These are phyloP conservation scores for Auricularia sp. DNA, from an alignment of 768 basidiomycete genomes.

Conservation along the genomic window DNA sequence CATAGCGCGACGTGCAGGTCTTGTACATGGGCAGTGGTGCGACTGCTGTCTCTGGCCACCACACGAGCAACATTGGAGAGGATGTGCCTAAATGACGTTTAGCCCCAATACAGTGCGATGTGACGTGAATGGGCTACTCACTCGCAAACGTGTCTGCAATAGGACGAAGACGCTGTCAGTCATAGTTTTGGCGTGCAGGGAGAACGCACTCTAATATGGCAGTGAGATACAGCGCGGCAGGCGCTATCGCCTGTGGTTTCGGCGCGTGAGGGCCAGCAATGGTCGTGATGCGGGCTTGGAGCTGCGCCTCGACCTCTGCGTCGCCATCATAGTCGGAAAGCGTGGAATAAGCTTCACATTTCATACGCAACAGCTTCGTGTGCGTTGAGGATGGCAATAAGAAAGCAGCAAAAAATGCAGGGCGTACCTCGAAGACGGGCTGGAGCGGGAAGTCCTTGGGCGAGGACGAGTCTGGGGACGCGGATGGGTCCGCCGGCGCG, in stretches of 20 bases:
- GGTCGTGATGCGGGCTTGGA: conserved; percentile 52
- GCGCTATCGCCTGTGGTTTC: conserved; percentile 51
- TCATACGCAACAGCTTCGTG: conserved; percentile 61
- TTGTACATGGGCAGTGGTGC: conserved; percentile 60
- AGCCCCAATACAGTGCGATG: conserved; percentile 8
- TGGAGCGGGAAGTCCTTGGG: conserved; percentile 55
- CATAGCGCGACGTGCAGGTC: conserved; percentile 84
- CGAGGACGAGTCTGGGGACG: conserved; percentile 34
- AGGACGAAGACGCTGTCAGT: conserved; percentile 17
- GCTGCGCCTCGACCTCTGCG: conserved; percentile 46
- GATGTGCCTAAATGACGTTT: conserved; percentile 50
- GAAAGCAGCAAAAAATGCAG: conserved; percentile 1
- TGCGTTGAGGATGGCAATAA: conserved; percentile 8
- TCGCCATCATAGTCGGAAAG: conserved; percentile 77
- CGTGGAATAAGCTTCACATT: conserved; percentile 83
- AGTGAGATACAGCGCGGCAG: conserved; percentile 82
- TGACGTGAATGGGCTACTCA: conserved; percentile 31
- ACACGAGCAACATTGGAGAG: conserved; percentile 78
- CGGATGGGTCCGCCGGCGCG: conserved; percentile 23
- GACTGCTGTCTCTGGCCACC: conserved; percentile 75
- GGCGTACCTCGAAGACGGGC: conserved; percentile 64
- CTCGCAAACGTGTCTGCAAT: conserved; percentile 75
- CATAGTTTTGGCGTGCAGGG: conserved; percentile 7
- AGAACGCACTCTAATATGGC: conserved; percentile 82
- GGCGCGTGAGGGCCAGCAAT: conserved; percentile 39